Evolutionary conservation across 2,329 filamentous ascomycete genomes (phyloP).

Genomic region (Colletotrichum echinochloae): DNA sequence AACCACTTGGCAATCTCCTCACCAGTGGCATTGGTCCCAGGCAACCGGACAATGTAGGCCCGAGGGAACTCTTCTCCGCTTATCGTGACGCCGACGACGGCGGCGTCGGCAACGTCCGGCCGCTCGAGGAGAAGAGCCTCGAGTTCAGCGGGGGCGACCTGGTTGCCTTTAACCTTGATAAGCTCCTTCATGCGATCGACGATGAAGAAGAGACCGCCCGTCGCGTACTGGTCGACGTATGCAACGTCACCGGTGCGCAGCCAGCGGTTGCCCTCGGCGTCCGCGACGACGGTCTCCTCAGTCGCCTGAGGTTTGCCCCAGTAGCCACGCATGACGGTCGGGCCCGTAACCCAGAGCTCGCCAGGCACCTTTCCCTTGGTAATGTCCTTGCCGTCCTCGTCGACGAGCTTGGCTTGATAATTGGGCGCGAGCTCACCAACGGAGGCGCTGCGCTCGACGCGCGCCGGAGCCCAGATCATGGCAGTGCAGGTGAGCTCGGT

Average conservation of each 20-base stretch:
- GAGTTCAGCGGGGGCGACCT: constrained; percentile 68
- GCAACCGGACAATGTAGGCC: constrained; percentile 68
- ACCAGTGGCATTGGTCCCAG: constrained; percentile 59
- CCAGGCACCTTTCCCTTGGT: constrained; percentile 66
- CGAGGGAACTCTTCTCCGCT: constrained; percentile 70
- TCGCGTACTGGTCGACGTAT: constrained; percentile 70
- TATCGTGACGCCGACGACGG: constrained; percentile 70
- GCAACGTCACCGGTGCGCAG: constrained; percentile 81
- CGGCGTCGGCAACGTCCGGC: constrained; percentile 68
- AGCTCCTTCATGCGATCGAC: constrained; percentile 79
- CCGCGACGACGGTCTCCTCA: constrained; percentile 62
- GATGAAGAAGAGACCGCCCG: constrained; percentile 67
- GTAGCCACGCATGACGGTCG: constrained; percentile 81
- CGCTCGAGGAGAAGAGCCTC: constrained; percentile 54
- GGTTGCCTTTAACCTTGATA: constrained; percentile 71
- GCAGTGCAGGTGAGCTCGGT: constrained; percentile 82
- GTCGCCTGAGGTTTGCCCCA: constrained; percentile 80
- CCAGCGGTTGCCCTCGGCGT: constrained; percentile 69
- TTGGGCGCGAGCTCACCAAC: constrained; percentile 80
- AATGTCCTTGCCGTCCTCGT: constrained; percentile 65
- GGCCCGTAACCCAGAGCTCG: constrained; percentile 79
- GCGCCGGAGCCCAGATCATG: constrained; percentile 71
- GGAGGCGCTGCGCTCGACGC: constrained; percentile 52
- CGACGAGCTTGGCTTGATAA: constrained; percentile 75
- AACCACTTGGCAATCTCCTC: constrained; percentile 74